Conservation (phyloP, 2,329 filamentous ascomycete species). For the Alternaria sp. region DNA sequence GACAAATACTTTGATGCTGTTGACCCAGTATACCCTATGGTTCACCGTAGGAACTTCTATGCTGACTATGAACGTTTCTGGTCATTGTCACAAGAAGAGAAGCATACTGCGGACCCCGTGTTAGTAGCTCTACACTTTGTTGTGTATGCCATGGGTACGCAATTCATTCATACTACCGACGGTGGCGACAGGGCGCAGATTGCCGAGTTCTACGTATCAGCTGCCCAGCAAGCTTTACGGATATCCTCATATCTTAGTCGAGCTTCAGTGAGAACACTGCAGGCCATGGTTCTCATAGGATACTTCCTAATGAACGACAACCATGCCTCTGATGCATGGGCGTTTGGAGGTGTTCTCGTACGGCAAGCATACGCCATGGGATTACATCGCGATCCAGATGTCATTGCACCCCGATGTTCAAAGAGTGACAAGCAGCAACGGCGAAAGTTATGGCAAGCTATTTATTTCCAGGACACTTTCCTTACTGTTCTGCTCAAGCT, state of each 20-base stretch:
- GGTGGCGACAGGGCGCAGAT: constrained; percentile 74
- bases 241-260: constrained; percentile 80
- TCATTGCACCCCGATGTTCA: constrained; percentile 70
- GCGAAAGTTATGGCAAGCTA: constrained; percentile 82
- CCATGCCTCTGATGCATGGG: constrained; percentile 82
- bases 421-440: constrained; percentile 79
- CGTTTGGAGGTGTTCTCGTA: constrained; percentile 79
- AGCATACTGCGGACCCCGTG: constrained; percentile 69
- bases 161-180: constrained; percentile 70
- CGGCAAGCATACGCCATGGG: constrained; percentile 84
- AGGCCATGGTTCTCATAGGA: constrained; percentile 82
- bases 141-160: constrained; percentile 79
- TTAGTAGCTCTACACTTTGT: constrained; percentile 78
- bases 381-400: constrained; percentile 79
- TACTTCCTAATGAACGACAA: constrained; percentile 90
- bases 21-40: constrained; percentile 82
- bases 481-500: constrained; percentile 79
- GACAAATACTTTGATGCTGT: constrained; percentile 66
- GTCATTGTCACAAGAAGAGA: constrained; percentile 67
- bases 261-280: constrained; percentile 75
- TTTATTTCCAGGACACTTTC: constrained; percentile 82
- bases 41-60: constrained; percentile 78
- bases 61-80: constrained; percentile 82
- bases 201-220: constrained; percentile 82
- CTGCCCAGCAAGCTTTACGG: constrained; percentile 78